A percentile compares a stretch with the other conserved stretches of the same genome.
These are phyloP conservation scores for Solanum infundibuliforme DNA, from an alignment of 257 asterid species.

Conservation along the genomic window DNA sequence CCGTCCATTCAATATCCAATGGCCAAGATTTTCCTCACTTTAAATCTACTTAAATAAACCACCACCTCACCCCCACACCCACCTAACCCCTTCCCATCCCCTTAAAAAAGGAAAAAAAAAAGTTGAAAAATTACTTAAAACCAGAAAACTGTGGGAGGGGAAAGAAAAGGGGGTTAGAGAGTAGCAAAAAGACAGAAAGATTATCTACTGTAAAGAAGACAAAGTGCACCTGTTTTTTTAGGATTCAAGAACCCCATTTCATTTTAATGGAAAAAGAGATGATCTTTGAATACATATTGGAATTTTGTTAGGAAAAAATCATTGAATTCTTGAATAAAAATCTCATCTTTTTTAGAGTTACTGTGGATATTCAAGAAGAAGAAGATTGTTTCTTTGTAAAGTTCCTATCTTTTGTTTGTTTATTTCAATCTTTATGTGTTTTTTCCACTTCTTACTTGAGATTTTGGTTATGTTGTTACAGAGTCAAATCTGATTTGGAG, in stretches of 20 bases:
- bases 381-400: neutral
- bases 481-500: neutral
- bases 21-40: neutral
- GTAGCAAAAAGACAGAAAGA: neutral
- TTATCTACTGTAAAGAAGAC: neutral
- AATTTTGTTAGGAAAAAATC: neutral
- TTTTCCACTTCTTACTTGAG: neutral
- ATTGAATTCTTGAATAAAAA: neutral
- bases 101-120: neutral
- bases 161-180: neutral
- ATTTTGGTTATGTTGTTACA: neutral
- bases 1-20: constrained; percentile 3
- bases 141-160: neutral
- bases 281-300: neutral
- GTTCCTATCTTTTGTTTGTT: neutral
- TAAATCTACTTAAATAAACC: neutral
- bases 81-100: neutral
- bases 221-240: neutral
- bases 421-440: neutral
- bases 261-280: neutral
- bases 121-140: neutral
- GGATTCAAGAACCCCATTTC: neutral
- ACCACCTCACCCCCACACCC: neutral
- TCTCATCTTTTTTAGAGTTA: neutral
- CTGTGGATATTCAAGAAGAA: neutral